These are phyloP conservation scores for Ambrosia artemisiifolia DNA, from an alignment of 129 eudicot species.

Conservation along the genomic window DNA sequence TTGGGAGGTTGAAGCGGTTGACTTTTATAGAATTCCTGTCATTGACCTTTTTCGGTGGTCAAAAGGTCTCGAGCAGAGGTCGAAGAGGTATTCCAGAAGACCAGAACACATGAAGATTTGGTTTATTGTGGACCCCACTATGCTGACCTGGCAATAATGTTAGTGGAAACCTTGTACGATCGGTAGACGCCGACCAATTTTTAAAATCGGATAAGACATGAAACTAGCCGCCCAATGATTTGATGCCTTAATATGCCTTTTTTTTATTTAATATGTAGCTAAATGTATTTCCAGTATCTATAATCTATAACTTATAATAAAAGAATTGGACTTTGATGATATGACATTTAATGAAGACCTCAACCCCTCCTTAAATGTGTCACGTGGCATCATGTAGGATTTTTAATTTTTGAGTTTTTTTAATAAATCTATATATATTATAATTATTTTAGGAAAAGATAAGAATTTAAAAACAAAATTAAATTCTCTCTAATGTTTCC, in stretches of 20 bases:
- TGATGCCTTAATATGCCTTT: neutral
- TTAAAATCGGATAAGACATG: neutral
- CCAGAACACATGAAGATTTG: conserved; percentile 16
- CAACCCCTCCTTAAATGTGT: no score
- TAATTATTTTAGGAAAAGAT: no score
- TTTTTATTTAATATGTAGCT: no score
- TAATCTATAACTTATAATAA: no score
- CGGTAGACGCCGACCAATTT: conserved; percentile 18
- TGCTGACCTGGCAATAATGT: conserved; percentile 12
- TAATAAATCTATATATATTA: no score
- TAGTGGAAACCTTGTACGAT: conserved; percentile 11
- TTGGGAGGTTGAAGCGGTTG: neutral
- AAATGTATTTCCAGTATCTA: no score
- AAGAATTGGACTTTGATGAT: no score
- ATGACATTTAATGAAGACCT: no score
- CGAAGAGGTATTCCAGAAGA: conserved; percentile 7
- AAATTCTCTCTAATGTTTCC: no score
- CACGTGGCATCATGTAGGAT: no score
- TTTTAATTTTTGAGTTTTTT: no score
- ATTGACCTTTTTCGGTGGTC: conserved; percentile 20
- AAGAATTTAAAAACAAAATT: no score
- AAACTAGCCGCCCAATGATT: neutral
- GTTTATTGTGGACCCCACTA: conserved; percentile 5
- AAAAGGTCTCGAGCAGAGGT: conserved; percentile 4
- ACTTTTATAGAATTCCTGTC: neutral